Evolutionary conservation across 2,329 filamentous ascomycete species (phyloP), one percentile per base, ranked within the genome.

Genomic region (Fusarium mundagurra): DNA sequence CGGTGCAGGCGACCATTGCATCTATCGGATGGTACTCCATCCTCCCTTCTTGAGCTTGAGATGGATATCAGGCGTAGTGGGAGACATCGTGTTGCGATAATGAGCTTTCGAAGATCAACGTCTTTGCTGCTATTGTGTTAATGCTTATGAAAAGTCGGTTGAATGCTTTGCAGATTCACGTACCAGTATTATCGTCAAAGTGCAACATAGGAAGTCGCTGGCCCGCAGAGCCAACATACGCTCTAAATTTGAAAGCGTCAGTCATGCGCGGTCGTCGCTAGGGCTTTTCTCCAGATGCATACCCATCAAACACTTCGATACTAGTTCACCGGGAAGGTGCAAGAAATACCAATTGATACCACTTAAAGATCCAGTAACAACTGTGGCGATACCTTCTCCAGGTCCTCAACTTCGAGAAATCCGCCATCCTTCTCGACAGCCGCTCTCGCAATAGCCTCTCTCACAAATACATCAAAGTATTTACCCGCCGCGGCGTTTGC

Each of bases 391-490:
- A 97, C 86, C 83, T 94, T 96, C 84, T 98, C 95, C 69, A 98
- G 81, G 85, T 98, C 95, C 80, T 97, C 94, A 51, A 97, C 92
- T 89, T 96, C 94, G 41, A 96, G 81, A 79, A 95, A 95, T 8
- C 89, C 91, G 67, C 90, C 87, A 38, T 86, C 86, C 80, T 92
- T 92, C 85, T 94, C 93, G 67, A 91, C 90, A 16, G 91, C 90
- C 44, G 94, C 92, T 79, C 96, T 85, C 22, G 94, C 94, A 80
- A 98, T 91, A 3, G 94, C 94, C 84, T 98, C 96, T 71, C 93
- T 88, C 61, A 98, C 93, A 83, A 98, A 98, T 1, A 96, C 90
- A 82, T 98, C 94, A 82, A 98, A 88, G 81, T 98, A 98, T 83
- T 92, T 94, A 20, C 91, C 92, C 67, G 95, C 89, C 3, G 95